Conservation (phyloP, 2,329 filamentous ascomycete genomes). For the Penicillium expansum region DNA sequence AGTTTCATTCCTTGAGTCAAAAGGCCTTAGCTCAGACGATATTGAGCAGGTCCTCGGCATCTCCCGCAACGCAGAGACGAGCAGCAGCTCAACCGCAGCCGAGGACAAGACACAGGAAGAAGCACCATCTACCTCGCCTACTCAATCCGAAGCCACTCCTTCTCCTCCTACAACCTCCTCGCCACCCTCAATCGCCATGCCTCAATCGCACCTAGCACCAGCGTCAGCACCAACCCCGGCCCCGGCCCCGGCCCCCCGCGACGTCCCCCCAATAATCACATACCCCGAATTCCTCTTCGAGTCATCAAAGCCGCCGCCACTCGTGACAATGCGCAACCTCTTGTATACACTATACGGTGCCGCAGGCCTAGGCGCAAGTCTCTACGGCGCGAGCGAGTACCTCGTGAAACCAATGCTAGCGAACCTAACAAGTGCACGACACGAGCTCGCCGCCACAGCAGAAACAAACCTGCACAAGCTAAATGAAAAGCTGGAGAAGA, state of each 20-base stretch:
- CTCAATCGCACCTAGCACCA: slow-evolving; percentile 17
- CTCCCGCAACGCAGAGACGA: slow-evolving; percentile 34
- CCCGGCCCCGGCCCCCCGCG: slow-evolving; percentile 31
- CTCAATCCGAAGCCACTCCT: slow-evolving; percentile 9
- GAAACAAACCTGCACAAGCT: slow-evolving; percentile 52
- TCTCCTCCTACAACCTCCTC: slow-evolving; percentile 6
- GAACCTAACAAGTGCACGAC: slow-evolving; percentile 54
- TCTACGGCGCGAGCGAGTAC: slow-evolving; percentile 60
- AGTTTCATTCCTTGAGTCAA: slow-evolving; percentile 70
- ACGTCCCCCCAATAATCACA: slow-evolving; percentile 61
- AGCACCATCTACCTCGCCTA: slow-evolving; percentile 4
- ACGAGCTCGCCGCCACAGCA: slow-evolving; percentile 56
- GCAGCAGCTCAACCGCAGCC: slow-evolving; percentile 13
- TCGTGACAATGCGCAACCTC: slow-evolving; percentile 58
- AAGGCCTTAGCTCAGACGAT: slow-evolving; percentile 66
- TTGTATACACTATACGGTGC: slow-evolving; percentile 57
- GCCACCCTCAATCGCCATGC: slow-evolving; percentile 13
- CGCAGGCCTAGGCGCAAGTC: slow-evolving; percentile 53
- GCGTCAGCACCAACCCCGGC: slow-evolving; percentile 16
- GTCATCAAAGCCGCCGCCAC: slow-evolving; percentile 57
- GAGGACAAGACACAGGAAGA: slow-evolving; percentile 15
- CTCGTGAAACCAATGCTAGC: slow-evolving; percentile 59
- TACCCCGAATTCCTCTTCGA: slow-evolving; percentile 65
- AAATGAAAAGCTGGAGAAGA: slow-evolving; percentile 54
- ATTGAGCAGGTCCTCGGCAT: slow-evolving; percentile 64